Evolutionary conservation across 345 rosid genomes (phyloP), one percentile per base, ranked within the genome.

Genomic region (Ricinus communis): DNA sequence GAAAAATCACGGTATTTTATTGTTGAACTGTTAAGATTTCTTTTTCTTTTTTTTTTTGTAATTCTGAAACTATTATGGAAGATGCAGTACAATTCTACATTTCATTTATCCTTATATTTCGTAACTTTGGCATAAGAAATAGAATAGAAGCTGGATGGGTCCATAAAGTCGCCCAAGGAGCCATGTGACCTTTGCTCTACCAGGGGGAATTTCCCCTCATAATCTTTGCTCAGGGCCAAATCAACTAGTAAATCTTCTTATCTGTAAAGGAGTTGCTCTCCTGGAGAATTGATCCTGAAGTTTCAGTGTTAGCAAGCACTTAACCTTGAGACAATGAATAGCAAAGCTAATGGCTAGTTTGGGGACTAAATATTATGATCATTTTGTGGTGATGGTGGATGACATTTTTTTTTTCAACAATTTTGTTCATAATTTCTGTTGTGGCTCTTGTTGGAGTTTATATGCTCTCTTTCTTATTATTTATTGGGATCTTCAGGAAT

Each of bases 401-500:
- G 51, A 19, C 27, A 24, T 62, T 19, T 46, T 10, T 56, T 2
- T 24, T 25, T 28, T 15, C 12, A 19, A 36, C 25, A 18, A 46
- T 47, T 46, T 8, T 28, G n/a, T 69, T 11, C 1, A n/a, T n/a
- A 4, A 18, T 5, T 8, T 33, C 31, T 57, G 21, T 56, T 4
- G 19, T 43, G 18, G 57, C 41, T 58, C 43, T 43, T 58, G 50
- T 28, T 50, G 38, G 12, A 53, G 30, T 58, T 73, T 33, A 43
- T 53, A 45, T 62, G 27, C 63, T 16, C n/a, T 31, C 63, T 3
- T 68, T 77, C 33, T 61, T 60, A 49, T 49, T 57, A 13, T 61
- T 24, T 27, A 40, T 69, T 74, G 69, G 27, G 36, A 16, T 76
- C 80, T 85, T 71, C 85, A 90, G 99, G 99, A 95, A 86, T 95